Evolutionary conservation across 2,329 filamentous ascomycete species (phyloP), one percentile per base, ranked within the genome.

Genomic region (Penicillium sp.): DNA sequence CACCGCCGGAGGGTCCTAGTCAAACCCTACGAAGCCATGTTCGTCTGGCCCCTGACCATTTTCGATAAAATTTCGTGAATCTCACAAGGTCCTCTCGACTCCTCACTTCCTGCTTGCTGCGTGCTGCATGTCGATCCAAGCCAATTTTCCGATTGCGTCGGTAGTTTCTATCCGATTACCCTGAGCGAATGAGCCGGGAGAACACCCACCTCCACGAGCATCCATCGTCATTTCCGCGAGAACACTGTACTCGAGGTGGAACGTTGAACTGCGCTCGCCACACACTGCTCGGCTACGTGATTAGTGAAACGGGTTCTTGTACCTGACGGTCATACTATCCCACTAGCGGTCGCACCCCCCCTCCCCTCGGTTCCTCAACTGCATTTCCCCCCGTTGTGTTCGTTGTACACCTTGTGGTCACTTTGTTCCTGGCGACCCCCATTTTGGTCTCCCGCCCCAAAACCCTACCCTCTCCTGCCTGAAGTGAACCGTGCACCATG

Each of bases 401-500:
- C 39, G 36, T 27, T 16, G 39, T 52, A 49, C 27, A 47, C 52
- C 39, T 27, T 40, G 49, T 43, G 43, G 36, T 24, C 34, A 55
- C 39, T 40, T 32, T 43, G 42, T 51, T 44, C 36, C 46, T 50
- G 21, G 43, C 18, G 16, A 44, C 21, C 38, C 45, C 45, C 45
- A 40, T n/a, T 50, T 54, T 32, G 11, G 42, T 51, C 39, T 44
- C 18, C n/a, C 6, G 22, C 40, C 18, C 48, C 22, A 27, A 39
- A 40, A 7, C 34, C 53, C 16, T 47, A 40, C 40, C 36, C 18
- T 48, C 38, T 42, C 36, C 43, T 48, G 47, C 43, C 43, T 54
- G 32, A 53, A 45, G 50, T 51, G 52, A 50, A 47, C 48, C 47
- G 51, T 59, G 16, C 62, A 66, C 53, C 51, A 75, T 74, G 72